Evolutionary conservation across 306 rosid genomes (phyloP).

Genomic region (Ziziphus jujuba): DNA sequence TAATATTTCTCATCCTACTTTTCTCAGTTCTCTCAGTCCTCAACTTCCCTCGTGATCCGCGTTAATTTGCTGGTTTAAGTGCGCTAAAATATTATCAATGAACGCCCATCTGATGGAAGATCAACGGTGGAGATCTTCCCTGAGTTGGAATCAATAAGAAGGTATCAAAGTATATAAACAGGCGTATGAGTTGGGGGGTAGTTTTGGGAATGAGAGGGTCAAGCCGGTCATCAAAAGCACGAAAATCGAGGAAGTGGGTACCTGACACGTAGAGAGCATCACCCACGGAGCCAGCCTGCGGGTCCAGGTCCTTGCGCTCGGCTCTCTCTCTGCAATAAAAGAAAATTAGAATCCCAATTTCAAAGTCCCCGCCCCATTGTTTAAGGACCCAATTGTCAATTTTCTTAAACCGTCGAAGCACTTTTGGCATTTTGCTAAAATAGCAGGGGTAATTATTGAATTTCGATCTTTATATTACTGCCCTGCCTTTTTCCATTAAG

Average conservation of each 20-base stretch:
- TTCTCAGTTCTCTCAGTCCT: too few species aligned
- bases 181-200: background rate
- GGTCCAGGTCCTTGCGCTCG: constrained; percentile 23
- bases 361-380: constrained; percentile 1
- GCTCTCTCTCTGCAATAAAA: constrained; percentile 22
- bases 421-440: background rate
- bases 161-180: too few species aligned
- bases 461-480: background rate
- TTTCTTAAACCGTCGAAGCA: background rate
- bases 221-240: constrained; percentile 36
- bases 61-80: background rate
- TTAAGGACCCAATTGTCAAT: constrained; percentile 1
- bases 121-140: constrained; percentile 8
- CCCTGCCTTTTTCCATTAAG: constrained; percentile 3
- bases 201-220: constrained; percentile 19
- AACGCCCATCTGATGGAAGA: background rate
- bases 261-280: constrained; percentile 57
- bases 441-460: constrained; percentile 20
- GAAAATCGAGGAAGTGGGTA: constrained; percentile 32
- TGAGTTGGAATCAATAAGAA: too few species aligned
- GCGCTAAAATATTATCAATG: background rate
- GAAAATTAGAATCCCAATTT: constrained; percentile 8
- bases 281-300: constrained; percentile 61
- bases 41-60: constrained; percentile 8
- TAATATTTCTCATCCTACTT: background rate